Conservation (phyloP, 164 flowering plant genomes). For the Berberis thunbergii region DNA sequence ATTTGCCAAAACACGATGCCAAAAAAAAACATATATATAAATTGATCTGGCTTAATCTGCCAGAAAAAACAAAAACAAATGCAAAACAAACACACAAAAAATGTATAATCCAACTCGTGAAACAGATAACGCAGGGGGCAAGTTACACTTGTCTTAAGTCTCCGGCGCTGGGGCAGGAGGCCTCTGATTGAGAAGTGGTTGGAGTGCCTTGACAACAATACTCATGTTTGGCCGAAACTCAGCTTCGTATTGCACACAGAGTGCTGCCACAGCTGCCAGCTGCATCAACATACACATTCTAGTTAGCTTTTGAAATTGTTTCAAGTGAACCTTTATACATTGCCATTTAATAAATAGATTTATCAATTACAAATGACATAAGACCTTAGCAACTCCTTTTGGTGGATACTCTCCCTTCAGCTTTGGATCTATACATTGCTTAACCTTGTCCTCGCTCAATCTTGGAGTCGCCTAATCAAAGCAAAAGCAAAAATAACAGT, state of each 20-base stretch:
- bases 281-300: slow-evolving; percentile 1
- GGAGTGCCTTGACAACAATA: slow-evolving; percentile 20
- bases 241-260: slow-evolving; percentile 19
- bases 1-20: neutral
- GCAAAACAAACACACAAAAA: neutral
- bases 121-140: neutral
- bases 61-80: neutral
- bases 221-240: slow-evolving; percentile 19
- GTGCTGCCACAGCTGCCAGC: slow-evolving; percentile 15
- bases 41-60: neutral
- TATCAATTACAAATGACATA: neutral
- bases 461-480: neutral
- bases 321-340: neutral
- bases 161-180: slow-evolving; percentile 8
- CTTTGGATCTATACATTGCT: neutral
- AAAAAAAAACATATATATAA: neutral
- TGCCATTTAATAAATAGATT: neutral
- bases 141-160: neutral
- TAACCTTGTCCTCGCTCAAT: neutral
- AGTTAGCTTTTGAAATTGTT: neutral
- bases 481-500: neutral
- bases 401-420: neutral
- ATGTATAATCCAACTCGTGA: neutral
- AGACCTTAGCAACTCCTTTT: neutral
- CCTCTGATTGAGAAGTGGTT: slow-evolving; percentile 13